phyloP scores from a whole-genome alignment of 2,329 filamentous ascomycete species.

The Colletotrichum viniferum region DNA sequence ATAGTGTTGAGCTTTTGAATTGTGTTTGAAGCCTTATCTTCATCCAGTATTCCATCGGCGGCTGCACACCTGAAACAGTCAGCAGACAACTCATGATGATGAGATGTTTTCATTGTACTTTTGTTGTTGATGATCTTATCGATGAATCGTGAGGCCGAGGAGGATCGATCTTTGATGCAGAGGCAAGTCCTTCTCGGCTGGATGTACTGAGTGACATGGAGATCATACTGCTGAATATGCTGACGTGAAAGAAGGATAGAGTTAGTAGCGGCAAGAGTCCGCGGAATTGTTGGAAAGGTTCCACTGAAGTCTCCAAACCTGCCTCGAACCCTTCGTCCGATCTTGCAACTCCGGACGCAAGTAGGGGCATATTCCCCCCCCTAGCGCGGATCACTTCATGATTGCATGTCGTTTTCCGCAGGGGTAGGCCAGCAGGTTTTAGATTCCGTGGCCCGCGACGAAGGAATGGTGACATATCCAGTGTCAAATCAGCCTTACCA shows the following conservation, averaged over 20 bases:
- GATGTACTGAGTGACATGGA: fast-evolving
- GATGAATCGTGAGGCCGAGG: neutral
- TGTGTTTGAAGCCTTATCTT: neutral
- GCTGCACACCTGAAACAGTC: neutral
- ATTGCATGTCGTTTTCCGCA: neutral
- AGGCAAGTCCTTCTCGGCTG: too few relatives aligned
- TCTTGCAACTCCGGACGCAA: neutral
- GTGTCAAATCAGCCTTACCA: neutral
- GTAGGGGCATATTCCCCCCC: neutral
- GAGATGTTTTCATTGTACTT: neutral
- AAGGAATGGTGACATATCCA: neutral
- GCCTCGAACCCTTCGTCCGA: neutral
- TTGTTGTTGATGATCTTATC: neutral
- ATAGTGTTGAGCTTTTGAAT: neutral
- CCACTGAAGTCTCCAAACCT: neutral
- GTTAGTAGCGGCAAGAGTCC: too few relatives aligned
- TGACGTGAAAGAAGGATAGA: neutral
- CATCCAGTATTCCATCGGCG: neutral
- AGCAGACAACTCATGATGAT: neutral
- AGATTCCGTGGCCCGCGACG: neutral
- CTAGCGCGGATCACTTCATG: neutral
- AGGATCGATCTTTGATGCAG: neutral
- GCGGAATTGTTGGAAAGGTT: neutral
- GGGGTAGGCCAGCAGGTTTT: neutral
- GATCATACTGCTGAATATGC: neutral